Base-by-base conservation (phyloP, 495 filamentous ascomycete species). In the Diplogelasinospora grovesii region DNA sequence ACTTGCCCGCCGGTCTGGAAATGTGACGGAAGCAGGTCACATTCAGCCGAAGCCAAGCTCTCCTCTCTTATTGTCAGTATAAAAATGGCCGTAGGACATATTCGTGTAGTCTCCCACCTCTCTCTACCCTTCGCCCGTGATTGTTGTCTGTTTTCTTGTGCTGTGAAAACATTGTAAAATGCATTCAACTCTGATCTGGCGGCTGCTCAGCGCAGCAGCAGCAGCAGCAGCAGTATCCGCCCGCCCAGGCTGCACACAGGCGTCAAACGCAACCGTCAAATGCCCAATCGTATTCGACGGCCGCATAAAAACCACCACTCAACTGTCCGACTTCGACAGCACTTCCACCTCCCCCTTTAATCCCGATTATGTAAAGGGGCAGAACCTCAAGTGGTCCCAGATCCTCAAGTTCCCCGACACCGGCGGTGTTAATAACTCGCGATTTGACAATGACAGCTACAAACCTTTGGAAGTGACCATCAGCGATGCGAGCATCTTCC, bases 401-500 rank as follows among this genome's bases (percentile, higher is more conserved):
- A 69, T 69, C 45, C 41, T 74, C 36, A 55, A 63, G 33, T 66
- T 70, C 43, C 70, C 68, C 24, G 28, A 47, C 14, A 49, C 49
- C n/a, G 33, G 31, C 21, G 45, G 46, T 13, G n/a, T n/a, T n/a
- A n/a, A n/a, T n/a, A 47, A 21, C 45, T 54, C 63, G 8, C 67
- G 63, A 30, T 74, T 74, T 53, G 70, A 72, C 46, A 48, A 54
- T 22, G 54, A 45, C 6, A 47, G n/a, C 32, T 46, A 61, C 40
- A 66, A 61, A 36, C 49, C 70, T 0, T 44, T 74, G 38, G 69
- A 72, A 51, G 69, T 74, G 11, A 70, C 66, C 34, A 60, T 74
- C 46, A 57, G 56, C 50, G 73, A 78, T 59, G 43, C 57, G 38
- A 70, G 65, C 43, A 72, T 78, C 52, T 78, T 78, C 55, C 64